Conservation (phyloP, 1,284 basidiomycete species). For the Ceratobasidium sp. region DNA sequence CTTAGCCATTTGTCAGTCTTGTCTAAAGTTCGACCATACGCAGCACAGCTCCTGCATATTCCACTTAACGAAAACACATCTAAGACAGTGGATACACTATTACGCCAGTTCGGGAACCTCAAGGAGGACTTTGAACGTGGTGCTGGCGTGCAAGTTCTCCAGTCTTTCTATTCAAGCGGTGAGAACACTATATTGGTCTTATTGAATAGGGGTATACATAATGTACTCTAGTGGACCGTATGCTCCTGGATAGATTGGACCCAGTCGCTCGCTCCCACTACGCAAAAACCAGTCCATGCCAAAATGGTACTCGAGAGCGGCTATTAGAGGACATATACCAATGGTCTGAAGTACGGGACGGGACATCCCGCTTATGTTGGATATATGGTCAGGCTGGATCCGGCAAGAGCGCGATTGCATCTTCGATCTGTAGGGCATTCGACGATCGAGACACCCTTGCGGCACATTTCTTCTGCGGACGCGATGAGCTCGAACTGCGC, state of each 20-base stretch:
- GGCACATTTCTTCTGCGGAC: conserved; percentile 52
- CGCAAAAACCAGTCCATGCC: not conserved
- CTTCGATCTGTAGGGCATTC: conserved; percentile 16
- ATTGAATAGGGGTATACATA: not conserved
- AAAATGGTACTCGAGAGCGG: not conserved
- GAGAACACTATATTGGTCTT: not conserved
- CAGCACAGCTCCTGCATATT: not conserved
- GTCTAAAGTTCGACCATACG: not conserved
- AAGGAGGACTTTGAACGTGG: conserved; percentile 17
- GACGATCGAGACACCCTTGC: conserved; percentile 44
- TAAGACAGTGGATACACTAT: not conserved
- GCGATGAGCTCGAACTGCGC: conserved; percentile 39
- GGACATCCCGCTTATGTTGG: conserved; percentile 24
- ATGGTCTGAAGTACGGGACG: not conserved
- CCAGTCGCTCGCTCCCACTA: not conserved
- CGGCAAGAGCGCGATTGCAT: conserved; percentile 37
- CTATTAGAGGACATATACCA: not conserved
- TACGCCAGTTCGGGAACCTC: not conserved
- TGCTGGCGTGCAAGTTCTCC: not conserved
- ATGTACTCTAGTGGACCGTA: not conserved
- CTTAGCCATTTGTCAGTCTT: not conserved
- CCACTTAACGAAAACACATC: not conserved
- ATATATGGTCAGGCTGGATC: conserved; percentile 38
- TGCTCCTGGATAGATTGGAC: not conserved
- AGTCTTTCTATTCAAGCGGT: not conserved